A percentile compares a stretch with the other conserved stretches of the same genome.
Evolutionary conservation across 805 yeast genomes (phyloP).

Genomic region (Jamesozyma spencerorum): DNA sequence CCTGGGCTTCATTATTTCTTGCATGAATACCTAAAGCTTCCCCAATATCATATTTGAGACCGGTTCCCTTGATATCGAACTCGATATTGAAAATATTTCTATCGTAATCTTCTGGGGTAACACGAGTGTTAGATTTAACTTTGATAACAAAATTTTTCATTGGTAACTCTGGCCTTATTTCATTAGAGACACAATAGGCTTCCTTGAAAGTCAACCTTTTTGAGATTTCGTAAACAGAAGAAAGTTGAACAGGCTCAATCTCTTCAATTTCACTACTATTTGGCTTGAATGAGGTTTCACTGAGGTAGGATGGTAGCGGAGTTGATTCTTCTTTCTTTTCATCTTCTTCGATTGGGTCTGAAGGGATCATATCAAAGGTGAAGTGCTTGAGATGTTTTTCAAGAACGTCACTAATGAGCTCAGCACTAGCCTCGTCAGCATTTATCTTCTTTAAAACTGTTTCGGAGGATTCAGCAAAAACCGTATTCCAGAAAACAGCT

Average conservation of each 20-base stretch:
- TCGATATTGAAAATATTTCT: constrained; percentile 96
- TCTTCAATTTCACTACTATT: constrained; percentile 34
- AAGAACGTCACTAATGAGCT: not conserved
- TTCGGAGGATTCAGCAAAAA: not conserved
- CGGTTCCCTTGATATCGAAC: constrained; percentile 85
- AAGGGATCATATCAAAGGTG: not conserved
- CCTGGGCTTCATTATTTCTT: constrained; percentile 59
- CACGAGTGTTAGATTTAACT: constrained; percentile 84
- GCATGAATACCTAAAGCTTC: constrained; percentile 96
- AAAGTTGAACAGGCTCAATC: constrained; percentile 15
- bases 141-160: constrained; percentile 76
- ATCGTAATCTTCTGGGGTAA: constrained; percentile 81
- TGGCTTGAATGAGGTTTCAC: constrained; percentile 57
- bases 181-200: constrained; percentile 50
- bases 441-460: not conserved
- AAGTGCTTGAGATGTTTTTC: not conserved
- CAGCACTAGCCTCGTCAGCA: not conserved
- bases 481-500: not conserved
- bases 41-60: constrained; percentile 84
- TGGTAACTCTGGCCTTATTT: constrained; percentile 83
- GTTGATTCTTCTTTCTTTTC: constrained; percentile 12
- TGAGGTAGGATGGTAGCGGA: constrained; percentile 42
- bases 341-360: not conserved
- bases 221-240: constrained; percentile 40
- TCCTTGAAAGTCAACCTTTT: constrained; percentile 73